Base-by-base conservation (phyloP, 345 rosid genomes). In the Cardiospermum halicacabum region DNA sequence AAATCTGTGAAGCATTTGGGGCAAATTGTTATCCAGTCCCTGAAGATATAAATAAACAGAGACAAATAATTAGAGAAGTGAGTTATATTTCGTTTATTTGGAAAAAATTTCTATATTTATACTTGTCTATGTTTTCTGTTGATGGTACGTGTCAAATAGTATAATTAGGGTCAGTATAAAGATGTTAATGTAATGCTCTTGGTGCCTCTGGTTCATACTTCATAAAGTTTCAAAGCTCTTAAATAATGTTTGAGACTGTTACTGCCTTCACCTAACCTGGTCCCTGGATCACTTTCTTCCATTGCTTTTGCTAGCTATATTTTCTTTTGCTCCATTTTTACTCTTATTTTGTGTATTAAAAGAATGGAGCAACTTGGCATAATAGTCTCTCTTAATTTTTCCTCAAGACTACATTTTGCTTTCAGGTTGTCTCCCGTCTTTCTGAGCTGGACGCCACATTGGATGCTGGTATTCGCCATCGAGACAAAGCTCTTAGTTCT, bases 1-100 rank as follows among this genome's bases (percentile, higher is more conserved):
- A 81, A 84, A 86, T 93, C 69, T 93, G 98, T 62, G 96, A 90
- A 82, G 97, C 98, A 58, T 93, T 93, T 85, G 96, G 91, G 65
- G 97, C 95, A 57, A 87, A 86, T 80, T 90, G 95, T 77, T 93
- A 86, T 83, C 92, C 96, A 75, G 91, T 91, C 67, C 94, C 97
- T 7, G 99, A 91, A 76, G 97, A 91, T 77, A 71, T 78, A 42
- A 80, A 82, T 32, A 93, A 93, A 78, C 97, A 88, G 71, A 84
- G 92, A 67, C 97, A 90, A 78, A 81, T 91, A 76, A 82, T 86
- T 8, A 84, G 92, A 79, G 99, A 93, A 80, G 97, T 93, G 81
- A 79, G 96, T 74, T 49, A 22, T 60, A 39, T 21, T 45, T 51
- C 11, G 36, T 63, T 58, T 36, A 64, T 58, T 65, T 26, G 9